Evolutionary conservation across 495 filamentous ascomycete genomes (phyloP), one percentile per base, ranked within the genome.

Genomic region (Copromyces sp.): DNA sequence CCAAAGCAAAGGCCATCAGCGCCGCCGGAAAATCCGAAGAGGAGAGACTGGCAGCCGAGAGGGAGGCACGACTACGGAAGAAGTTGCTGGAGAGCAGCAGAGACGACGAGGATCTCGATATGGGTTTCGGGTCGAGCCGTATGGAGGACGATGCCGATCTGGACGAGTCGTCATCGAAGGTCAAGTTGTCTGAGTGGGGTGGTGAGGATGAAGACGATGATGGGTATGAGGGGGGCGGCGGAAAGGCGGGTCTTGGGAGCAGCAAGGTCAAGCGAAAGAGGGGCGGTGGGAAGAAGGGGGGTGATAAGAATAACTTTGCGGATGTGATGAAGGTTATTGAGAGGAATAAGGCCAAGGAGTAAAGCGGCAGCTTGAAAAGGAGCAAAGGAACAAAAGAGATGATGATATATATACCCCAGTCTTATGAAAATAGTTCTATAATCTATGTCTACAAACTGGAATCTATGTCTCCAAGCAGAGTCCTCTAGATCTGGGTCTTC

Each of bases 41-140:
- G 69, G 83, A 86, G 41, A 82, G 80, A 20, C 84, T 84, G 72
- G 80, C 81, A 3, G 81, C 81, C 71, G 85, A 84, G 71, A 69
- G 87, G 47, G 85, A 88, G 45, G 89, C 88, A 71, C 91, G 90
- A 35, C 89, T 90, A 24, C 89, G 88, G 77, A 89, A 89, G 73
- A 91, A 97, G 83, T 82, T 97, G 11, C 88, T 92, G 75, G 87
- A 89, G 61, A 87, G 90, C 59, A 91, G 92, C 74, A 87, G 94
- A 59, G 95, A 99, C 82, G 89, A 92, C 12, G 92, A 94, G 59
- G 95, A 99, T 81, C 87, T 99, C 83, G 95, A 99, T 76, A 85
- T 97, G 81, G 95, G 94, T 40, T 98, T 99, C 78, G 95, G 96
- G 8, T 91, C 90, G 17, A 94, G 90, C 74, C 88, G 94, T 32